A percentile compares a stretch with the other conserved stretches of the same genome.
These are phyloP conservation scores for Pneumocystis sp. DNA, from an alignment of 1,139 yeast species.

Conservation along the genomic window DNA sequence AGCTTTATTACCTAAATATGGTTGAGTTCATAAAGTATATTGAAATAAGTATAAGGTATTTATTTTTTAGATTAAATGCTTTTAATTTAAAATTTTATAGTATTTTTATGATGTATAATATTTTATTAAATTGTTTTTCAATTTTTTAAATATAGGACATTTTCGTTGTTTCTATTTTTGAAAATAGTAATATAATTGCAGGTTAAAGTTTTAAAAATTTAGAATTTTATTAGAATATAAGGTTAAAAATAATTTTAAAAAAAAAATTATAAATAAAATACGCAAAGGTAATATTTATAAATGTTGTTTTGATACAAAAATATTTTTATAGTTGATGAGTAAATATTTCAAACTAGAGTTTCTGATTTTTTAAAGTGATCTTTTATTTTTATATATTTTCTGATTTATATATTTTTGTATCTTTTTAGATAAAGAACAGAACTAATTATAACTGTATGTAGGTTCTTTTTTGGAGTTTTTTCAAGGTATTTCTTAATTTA, in stretches of 20 bases:
- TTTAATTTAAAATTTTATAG: not conserved
- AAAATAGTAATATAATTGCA: not conserved
- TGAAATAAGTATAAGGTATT: no score
- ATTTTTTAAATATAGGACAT: not conserved
- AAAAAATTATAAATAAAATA: not conserved
- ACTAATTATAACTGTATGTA: not conserved
- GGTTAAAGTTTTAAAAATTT: not conserved
- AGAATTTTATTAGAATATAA: not conserved
- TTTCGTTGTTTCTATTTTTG: not conserved
- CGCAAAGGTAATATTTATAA: not conserved
- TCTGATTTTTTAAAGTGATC: not conserved
- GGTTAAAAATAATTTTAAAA: not conserved
- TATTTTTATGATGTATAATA: not conserved
- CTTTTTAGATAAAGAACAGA: not conserved
- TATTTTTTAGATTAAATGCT: no score
- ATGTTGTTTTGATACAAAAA: not conserved
- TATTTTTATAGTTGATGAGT: not conserved
- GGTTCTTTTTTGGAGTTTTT: not conserved
- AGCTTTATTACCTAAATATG: no score
- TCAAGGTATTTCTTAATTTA: not conserved
- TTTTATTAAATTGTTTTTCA: not conserved
- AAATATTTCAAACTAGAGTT: not conserved
- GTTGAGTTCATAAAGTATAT: no score
- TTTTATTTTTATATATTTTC: not conserved
- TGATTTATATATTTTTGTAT: not conserved